Percentiles rank a stretch among this genome's conserved stretches.
Conservation (phyloP, 2,329 filamentous ascomycete genomes). For the Cordyceps cicadae region DNA sequence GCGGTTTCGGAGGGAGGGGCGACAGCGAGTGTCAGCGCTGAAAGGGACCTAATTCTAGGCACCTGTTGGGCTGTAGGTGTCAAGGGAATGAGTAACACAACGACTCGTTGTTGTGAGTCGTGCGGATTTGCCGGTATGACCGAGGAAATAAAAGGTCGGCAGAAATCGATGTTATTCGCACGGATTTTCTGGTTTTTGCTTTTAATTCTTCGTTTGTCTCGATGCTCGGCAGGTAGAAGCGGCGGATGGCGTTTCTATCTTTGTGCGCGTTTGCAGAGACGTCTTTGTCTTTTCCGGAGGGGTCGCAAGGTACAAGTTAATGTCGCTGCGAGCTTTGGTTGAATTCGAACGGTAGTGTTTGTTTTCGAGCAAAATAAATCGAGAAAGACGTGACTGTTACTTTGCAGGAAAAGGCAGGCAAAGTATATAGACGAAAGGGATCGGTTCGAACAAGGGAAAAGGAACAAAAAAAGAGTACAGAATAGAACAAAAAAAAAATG, state of each 20-base stretch:
- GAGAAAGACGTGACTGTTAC: constrained; percentile 7
- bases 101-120: background rate
- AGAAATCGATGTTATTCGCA: background rate
- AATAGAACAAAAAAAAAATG: constrained; percentile 17
- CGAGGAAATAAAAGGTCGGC: background rate
- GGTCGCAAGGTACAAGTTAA: constrained; percentile 43
- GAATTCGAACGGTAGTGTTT: too few relatives aligned
- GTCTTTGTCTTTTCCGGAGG: background rate
- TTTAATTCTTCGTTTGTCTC: background rate
- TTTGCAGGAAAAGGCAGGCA: background rate
- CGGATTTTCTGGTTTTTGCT: background rate
- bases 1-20: constrained; percentile 30
- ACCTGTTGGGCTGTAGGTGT: background rate
- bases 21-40: background rate
- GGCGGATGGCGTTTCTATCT: background rate
- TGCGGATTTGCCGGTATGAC: constrained; percentile 2
- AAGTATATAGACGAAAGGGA: background rate
- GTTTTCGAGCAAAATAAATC: constrained; percentile 11
- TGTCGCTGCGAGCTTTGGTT: constrained; percentile 32
- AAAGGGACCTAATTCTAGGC: background rate
- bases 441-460: background rate
- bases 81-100: constrained; percentile 5
- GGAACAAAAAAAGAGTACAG: constrained; percentile 13
- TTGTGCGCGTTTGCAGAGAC: background rate
- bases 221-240: background rate